These are phyloP conservation scores for Heracleum sosnowskyi DNA, from an alignment of 129 eudicot genomes.

Conservation along the genomic window DNA sequence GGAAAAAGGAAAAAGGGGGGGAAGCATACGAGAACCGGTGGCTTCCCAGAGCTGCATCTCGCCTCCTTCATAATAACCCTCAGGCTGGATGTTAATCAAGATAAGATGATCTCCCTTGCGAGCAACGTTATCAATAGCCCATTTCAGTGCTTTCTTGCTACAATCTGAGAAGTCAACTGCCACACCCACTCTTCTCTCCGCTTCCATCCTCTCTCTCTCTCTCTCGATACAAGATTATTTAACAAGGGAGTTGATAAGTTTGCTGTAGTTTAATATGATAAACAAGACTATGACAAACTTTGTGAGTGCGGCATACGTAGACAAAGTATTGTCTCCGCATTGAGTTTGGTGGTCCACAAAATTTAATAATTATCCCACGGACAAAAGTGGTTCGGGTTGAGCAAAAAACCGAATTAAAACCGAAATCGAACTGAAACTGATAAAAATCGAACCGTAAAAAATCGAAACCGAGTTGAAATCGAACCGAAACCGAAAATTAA, in stretches of 20 bases:
- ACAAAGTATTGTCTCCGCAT: too few relatives aligned
- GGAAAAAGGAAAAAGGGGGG: neutral
- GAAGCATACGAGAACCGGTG: constrained; percentile 77
- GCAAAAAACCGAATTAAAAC: too few relatives aligned
- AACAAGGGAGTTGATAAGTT: neutral
- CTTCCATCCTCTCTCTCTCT: constrained; percentile 20
- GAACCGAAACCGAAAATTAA: too few relatives aligned
- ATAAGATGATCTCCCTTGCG: constrained; percentile 66
- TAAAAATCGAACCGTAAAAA: too few relatives aligned
- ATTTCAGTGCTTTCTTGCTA: constrained; percentile 51
- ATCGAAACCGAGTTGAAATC: too few relatives aligned
- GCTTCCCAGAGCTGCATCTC: constrained; percentile 81
- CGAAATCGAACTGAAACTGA: too few relatives aligned
- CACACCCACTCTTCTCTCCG: constrained; percentile 61
- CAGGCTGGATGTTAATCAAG: constrained; percentile 50
- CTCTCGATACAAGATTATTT: neutral
- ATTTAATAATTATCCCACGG: too few relatives aligned
- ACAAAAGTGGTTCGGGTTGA: too few relatives aligned
- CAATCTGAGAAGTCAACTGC: constrained; percentile 81
- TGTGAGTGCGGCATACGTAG: too few relatives aligned
- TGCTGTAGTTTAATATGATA: too few relatives aligned
- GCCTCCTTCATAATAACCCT: constrained; percentile 39
- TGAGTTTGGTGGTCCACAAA: too few relatives aligned
- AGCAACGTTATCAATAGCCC: constrained; percentile 59
- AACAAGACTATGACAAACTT: too few relatives aligned